Percentiles rank a stretch among this genome's conserved stretches.
These are phyloP conservation scores for Cyclostephanos tholiformis DNA, from an alignment of 108 stramenopile species.

Conservation along the genomic window DNA sequence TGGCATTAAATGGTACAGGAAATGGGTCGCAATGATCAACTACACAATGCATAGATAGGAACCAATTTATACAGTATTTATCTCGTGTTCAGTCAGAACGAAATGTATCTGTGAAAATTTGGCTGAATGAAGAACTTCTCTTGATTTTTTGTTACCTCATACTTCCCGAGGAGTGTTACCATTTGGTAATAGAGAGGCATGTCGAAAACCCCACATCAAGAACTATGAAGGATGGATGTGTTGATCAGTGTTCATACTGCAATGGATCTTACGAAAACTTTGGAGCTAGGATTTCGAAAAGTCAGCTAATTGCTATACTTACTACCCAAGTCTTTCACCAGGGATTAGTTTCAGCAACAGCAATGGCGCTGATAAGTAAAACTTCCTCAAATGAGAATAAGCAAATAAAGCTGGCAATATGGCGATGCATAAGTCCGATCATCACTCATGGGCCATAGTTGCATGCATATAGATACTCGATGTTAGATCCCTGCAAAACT, in stretches of 20 bases:
- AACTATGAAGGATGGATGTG: neutral
- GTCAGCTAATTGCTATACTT: neutral
- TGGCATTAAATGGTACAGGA: constrained; percentile 1
- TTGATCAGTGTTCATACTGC: neutral
- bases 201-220: neutral
- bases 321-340: neutral
- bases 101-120: neutral
- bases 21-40: neutral
- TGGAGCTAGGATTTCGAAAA: neutral
- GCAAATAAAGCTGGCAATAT: too few species aligned
- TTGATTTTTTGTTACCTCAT: neutral
- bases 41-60: neutral
- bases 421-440: too few species aligned
- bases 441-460: too few species aligned
- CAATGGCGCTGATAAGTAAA: neutral
- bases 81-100: neutral
- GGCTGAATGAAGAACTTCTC: neutral
- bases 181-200: neutral
- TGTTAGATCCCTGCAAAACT: too few species aligned
- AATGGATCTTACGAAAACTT: neutral
- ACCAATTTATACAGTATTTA: neutral
- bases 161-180: neutral
- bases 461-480: too few species aligned
- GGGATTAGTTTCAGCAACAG: neutral
- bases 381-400: too few species aligned